These are phyloP conservation scores for Dryas alaskensis DNA, from an alignment of 306 rosid genomes.

Conservation along the genomic window DNA sequence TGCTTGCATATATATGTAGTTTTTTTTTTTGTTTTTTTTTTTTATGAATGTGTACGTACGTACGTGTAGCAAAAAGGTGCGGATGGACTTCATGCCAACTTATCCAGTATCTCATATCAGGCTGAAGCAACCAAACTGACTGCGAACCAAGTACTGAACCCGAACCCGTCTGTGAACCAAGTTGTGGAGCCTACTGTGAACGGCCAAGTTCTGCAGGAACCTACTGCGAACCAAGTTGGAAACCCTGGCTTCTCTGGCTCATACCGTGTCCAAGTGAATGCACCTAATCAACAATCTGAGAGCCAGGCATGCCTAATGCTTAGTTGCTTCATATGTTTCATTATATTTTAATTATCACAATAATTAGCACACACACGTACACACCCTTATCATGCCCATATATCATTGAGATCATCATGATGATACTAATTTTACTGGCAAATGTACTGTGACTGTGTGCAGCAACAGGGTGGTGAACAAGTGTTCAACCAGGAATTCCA, in stretches of 20 bases:
- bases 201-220: constrained; percentile 2
- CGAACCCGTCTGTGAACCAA: too few species aligned
- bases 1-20: not conserved
- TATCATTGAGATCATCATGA: not conserved
- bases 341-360: not conserved
- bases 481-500: not conserved
- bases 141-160: too few species aligned
- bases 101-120: not conserved
- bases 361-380: not conserved
- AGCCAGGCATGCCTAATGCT: constrained; percentile 27
- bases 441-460: not conserved
- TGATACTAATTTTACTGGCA: not conserved
- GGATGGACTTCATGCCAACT: not conserved
- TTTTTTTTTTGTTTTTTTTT: too few species aligned
- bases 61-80: constrained; percentile 20
- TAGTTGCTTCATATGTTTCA: not conserved
- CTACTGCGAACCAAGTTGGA: constrained; percentile 1
- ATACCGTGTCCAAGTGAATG: constrained; percentile 4
- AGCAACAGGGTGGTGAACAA: constrained; percentile 12
- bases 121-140: not conserved
- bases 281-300: constrained; percentile 11
- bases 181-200: not conserved
- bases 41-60: not conserved
- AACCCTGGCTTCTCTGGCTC: constrained; percentile 10
- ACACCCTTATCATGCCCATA: not conserved